These are phyloP conservation scores for Malania oleifera DNA, from an alignment of 164 flowering plant species.

Conservation along the genomic window DNA sequence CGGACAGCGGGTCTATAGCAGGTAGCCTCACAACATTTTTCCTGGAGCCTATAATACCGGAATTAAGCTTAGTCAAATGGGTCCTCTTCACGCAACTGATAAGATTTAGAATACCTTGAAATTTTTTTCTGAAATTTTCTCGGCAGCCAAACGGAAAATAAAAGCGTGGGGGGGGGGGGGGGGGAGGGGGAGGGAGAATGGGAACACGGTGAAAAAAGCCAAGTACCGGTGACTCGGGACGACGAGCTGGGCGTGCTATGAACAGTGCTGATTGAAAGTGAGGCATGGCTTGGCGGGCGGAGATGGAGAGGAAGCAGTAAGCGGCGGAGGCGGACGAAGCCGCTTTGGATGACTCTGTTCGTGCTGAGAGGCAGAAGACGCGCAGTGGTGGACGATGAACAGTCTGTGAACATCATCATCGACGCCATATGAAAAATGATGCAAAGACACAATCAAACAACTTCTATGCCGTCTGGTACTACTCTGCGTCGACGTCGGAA, in stretches of 20 bases:
- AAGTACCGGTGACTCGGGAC: background rate
- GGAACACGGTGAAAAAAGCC: no score
- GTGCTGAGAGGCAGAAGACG: constrained; percentile 31
- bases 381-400: constrained; percentile 33
- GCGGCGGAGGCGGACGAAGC: constrained; percentile 15
- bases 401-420: constrained; percentile 28
- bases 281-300: constrained; percentile 1
- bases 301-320: constrained; percentile 12
- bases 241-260: background rate
- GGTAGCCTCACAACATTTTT: background rate
- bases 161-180: constrained; percentile 8
- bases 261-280: constrained; percentile 6
- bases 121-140: no score
- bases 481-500: no score
- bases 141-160: background rate
- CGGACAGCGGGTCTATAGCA: no score
- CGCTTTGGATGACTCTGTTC: constrained; percentile 5
- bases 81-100: background rate
- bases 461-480: no score
- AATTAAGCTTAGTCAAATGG: background rate
- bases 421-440: no score
- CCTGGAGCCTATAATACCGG: background rate
- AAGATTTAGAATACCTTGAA: no score
- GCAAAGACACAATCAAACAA: no score
- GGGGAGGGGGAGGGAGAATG: constrained; percentile 2